These are phyloP conservation scores for Melastoma malabathricum DNA, from an alignment of 345 rosid genomes.

Conservation along the genomic window DNA sequence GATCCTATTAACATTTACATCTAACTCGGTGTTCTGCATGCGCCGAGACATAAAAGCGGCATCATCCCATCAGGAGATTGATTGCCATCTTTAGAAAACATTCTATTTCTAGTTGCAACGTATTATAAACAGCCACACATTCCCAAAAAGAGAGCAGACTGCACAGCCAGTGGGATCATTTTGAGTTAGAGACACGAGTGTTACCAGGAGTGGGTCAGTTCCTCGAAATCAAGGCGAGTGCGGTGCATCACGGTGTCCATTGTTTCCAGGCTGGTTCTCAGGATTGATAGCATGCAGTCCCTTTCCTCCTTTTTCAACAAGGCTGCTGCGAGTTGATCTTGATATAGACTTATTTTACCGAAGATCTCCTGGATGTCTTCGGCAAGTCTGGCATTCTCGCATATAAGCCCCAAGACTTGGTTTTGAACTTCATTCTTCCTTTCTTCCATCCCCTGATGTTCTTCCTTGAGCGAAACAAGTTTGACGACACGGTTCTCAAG, in stretches of 20 bases:
- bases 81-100: too few relatives aligned
- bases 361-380: conserved; percentile 6
- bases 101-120: too few relatives aligned
- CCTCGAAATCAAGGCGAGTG: conserved; percentile 5
- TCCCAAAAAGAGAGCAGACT: too few relatives aligned
- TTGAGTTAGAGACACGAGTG: too few relatives aligned
- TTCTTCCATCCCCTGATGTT: conserved; percentile 7
- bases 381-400: conserved; percentile 2
- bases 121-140: too few relatives aligned
- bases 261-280: neutral
- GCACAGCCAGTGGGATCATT: too few relatives aligned
- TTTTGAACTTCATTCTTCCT: conserved; percentile 3
- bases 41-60: too few relatives aligned
- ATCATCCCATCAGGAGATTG: too few relatives aligned
- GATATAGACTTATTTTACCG: conserved; percentile 4
- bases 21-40: too few relatives aligned
- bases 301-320: conserved; percentile 5
- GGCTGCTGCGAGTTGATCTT: conserved; percentile 7
- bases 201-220: neutral
- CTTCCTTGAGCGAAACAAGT: conserved; percentile 15
- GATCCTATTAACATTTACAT: too few relatives aligned
- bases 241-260: neutral
- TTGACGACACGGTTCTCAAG: conserved; percentile 5
- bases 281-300: conserved; percentile 5
- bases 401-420: conserved; percentile 4